A percentile compares a stretch with the other conserved stretches of the same genome.
Conservation (phyloP, 2,329 filamentous ascomycete species). For the Ophiosphaerella korrae region DNA sequence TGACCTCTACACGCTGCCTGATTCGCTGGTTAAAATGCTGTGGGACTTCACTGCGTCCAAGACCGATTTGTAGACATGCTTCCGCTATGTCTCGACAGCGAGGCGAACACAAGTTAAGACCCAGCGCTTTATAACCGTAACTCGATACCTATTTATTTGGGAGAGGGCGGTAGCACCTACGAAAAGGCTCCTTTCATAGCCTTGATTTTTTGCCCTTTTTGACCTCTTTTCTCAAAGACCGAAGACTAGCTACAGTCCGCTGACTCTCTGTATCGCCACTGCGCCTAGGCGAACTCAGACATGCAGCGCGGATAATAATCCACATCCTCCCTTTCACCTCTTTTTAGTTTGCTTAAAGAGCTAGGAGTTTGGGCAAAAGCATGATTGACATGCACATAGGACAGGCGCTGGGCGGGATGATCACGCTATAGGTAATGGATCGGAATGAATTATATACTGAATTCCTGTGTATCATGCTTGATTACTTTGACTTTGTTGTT, state of each 20-base stretch:
- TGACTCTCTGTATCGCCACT: neutral
- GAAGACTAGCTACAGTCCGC: neutral
- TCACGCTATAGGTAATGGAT: conserved; percentile 9
- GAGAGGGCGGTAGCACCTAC: too few relatives aligned
- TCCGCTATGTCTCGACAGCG: neutral
- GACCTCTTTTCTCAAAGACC: neutral
- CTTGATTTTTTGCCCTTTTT: too few relatives aligned
- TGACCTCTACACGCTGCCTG: conserved; percentile 95
- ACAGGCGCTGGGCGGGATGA: conserved; percentile 5
- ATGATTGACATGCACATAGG: conserved; percentile 6
- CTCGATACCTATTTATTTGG: neutral
- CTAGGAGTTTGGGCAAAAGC: conserved; percentile 12
- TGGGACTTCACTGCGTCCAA: conserved; percentile 76
- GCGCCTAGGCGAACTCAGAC: neutral
- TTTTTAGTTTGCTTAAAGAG: conserved; percentile 5
- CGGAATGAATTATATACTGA: neutral
- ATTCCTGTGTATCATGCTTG: neutral
- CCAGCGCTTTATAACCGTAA: neutral
- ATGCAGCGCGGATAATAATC: neutral
- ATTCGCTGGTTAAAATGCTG: conserved; percentile 85
- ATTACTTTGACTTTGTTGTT: neutral
- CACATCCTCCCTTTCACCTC: conserved; percentile 2
- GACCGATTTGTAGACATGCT: conserved; percentile 35
- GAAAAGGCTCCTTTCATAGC: too few relatives aligned
- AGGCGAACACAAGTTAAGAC: neutral